Conservation (phyloP, 2,329 filamentous ascomycete species). For the Aspergillus amoenus region DNA sequence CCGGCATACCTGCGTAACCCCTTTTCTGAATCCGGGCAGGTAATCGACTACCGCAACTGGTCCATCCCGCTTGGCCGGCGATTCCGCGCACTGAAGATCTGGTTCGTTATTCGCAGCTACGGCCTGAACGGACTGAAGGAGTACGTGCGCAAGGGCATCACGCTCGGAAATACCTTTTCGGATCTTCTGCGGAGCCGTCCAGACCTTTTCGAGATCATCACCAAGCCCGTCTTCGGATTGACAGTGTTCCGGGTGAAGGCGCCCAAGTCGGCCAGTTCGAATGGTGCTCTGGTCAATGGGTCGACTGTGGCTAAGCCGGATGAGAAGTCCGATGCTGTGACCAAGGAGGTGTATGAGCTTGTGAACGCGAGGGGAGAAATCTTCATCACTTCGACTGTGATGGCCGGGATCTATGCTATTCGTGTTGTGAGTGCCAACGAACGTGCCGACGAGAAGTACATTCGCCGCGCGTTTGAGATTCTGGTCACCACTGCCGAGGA, state of each 20-base stretch:
- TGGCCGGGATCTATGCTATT: constrained; percentile 74
- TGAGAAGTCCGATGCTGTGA: constrained; percentile 64
- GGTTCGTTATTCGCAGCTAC: constrained; percentile 87
- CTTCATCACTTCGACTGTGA: constrained; percentile 75
- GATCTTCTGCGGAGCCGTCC: constrained; percentile 55
- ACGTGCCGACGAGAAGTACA: constrained; percentile 68
- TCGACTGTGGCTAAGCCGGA: constrained; percentile 30
- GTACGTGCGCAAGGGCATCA: constrained; percentile 70
- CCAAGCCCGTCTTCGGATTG: constrained; percentile 73
- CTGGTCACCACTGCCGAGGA: constrained; percentile 50
- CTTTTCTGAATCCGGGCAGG: constrained; percentile 76
- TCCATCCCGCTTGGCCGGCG: constrained; percentile 88
- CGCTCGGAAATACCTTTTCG: constrained; percentile 69
- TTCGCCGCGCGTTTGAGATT: constrained; percentile 72
- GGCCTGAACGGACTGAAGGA: constrained; percentile 72
- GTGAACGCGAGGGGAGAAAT: constrained; percentile 75
- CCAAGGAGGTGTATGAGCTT: constrained; percentile 71
- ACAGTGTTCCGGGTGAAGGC: constrained; percentile 70
- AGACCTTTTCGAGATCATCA: constrained; percentile 75
- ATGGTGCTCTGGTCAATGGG: constrained; percentile 13
- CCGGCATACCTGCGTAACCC: constrained; percentile 80
- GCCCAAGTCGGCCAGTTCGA: constrained; percentile 17
- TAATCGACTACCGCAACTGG: constrained; percentile 97
- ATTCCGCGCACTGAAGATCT: constrained; percentile 88
- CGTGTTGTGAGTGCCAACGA: constrained; percentile 74